phyloP scores from a whole-genome alignment of 1,284 basidiomycete genomes.

The Wolfiporia cocos region DNA sequence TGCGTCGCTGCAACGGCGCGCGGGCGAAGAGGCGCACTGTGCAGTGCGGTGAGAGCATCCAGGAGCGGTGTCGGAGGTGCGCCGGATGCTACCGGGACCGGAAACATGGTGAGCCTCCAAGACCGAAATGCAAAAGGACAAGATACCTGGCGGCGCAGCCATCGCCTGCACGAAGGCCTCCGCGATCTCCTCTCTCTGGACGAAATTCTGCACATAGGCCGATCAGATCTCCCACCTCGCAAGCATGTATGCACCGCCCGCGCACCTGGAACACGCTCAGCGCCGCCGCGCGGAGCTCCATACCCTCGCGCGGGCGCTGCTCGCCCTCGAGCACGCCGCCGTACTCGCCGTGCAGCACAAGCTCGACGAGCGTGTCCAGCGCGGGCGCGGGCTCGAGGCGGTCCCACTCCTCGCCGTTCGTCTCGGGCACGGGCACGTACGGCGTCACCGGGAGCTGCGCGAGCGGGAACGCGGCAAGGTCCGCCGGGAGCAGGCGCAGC shows the following conservation, averaged over 20 bases:
- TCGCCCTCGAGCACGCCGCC: conserved; percentile 51
- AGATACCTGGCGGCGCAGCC: conserved; percentile 47
- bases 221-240: conserved; percentile 61
- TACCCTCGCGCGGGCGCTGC: conserved; percentile 48
- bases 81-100: conserved; percentile 26
- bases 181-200: conserved; percentile 60
- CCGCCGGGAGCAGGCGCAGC: conserved; percentile 59
- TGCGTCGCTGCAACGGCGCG: conserved; percentile 56
- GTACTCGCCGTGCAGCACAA: conserved; percentile 75
- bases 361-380: conserved; percentile 69
- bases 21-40: conserved; percentile 46
- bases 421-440: conserved; percentile 78
- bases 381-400: conserved; percentile 70
- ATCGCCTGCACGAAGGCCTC: conserved; percentile 63
- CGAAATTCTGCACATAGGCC: conserved; percentile 71
- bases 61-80: conserved; percentile 59
- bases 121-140: no score
- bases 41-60: conserved; percentile 51
- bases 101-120: no score
- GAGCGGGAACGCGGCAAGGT: conserved; percentile 48
- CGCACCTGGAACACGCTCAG: conserved; percentile 67
- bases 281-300: conserved; percentile 63
- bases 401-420: conserved; percentile 86
- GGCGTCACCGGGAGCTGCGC: conserved; percentile 63
- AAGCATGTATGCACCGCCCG: conserved; percentile 55